Percentiles rank a stretch among this genome's conserved stretches.
Evolutionary conservation across 352 stramenopile species (phyloP).

Genomic region (Phytophthora syringae): DNA sequence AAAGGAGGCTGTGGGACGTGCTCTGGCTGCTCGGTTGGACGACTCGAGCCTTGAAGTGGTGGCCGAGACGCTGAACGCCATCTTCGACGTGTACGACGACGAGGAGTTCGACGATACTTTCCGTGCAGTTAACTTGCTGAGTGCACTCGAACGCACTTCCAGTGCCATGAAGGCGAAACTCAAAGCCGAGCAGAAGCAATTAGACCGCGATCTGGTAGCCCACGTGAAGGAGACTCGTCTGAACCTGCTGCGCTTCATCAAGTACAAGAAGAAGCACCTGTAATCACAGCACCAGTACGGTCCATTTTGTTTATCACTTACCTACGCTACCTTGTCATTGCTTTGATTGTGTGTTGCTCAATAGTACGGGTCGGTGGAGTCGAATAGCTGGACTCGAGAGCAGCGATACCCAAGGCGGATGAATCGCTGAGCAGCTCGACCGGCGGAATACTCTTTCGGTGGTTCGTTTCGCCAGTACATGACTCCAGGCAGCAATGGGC

Average conservation of each 20-base stretch:
- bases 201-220: constrained; percentile 80
- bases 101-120: constrained; percentile 85
- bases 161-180: constrained; percentile 76
- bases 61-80: constrained; percentile 82
- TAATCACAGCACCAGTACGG: constrained; percentile 41
- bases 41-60: constrained; percentile 85
- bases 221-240: constrained; percentile 89
- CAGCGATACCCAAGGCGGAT: constrained; percentile 78
- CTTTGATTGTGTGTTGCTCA: constrained; percentile 16
- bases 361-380: constrained; percentile 60
- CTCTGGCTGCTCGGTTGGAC: constrained; percentile 60
- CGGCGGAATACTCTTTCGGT: constrained; percentile 45
- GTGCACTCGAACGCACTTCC: constrained; percentile 64
- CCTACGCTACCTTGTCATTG: constrained; percentile 5
- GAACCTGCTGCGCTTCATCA: constrained; percentile 90
- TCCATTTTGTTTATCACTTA: constrained; percentile 25
- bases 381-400: constrained; percentile 70
- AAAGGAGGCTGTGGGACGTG: constrained; percentile 78
- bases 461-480: constrained; percentile 65
- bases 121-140: constrained; percentile 66
- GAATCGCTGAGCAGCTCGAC: constrained; percentile 67
- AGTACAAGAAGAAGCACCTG: constrained; percentile 92
- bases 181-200: constrained; percentile 74
- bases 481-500: constrained; percentile 55
- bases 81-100: constrained; percentile 89